Evolutionary conservation across 2,329 filamentous ascomycete genomes (phyloP), one percentile per base, ranked within the genome.

Genomic region (Alternaria ethzedia): DNA sequence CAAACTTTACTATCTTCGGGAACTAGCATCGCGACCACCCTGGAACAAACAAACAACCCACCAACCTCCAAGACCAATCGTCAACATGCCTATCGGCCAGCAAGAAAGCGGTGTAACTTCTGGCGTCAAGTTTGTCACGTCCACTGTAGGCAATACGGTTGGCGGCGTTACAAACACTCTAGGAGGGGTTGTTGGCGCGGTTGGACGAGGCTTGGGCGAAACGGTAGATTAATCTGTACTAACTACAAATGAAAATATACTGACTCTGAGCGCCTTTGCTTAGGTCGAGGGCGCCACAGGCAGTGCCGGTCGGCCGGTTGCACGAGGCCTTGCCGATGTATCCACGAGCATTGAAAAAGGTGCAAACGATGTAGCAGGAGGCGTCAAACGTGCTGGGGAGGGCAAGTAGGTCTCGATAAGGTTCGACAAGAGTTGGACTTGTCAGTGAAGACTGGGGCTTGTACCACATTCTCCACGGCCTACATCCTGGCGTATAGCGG

Each of bases 111-210:
- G 84, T 66, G 80, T 83, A 54, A 84, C 84, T 1, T 84, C 83
- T 54, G 84, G 85, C 59, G 82, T 86, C 58, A 86, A 85, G 67
- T 86, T 86, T 68, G 84, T 86, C 54, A 87, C 85, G 6, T 86
- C 83, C 1, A 86, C 86, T 2, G 75, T 87, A 25, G 86, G 86
- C 54, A 88, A 88, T 72, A 83, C 83, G 1, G 82, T 78, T 44
- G 85, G 85, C n/a, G 86, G 86, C 36, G 75, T 87, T 17, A 82
- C 84, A 7, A 83, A 84, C 63, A 87, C 85, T 3, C 79, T 84
- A 3, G 86, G 86, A 13, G 84, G 85, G 28, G 81, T 87, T 2
- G 83, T 86, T 13, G 86, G 83, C 47, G 80, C 82, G 13, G 71
- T 81, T 12, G 82, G 82, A 44, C 74, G 80, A 32, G 82, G 82